A percentile compares a stretch with the other conserved stretches of the same genome.
Evolutionary conservation across 2,329 filamentous ascomycete genomes (phyloP).

Genomic region (Neonectria coccinea): DNA sequence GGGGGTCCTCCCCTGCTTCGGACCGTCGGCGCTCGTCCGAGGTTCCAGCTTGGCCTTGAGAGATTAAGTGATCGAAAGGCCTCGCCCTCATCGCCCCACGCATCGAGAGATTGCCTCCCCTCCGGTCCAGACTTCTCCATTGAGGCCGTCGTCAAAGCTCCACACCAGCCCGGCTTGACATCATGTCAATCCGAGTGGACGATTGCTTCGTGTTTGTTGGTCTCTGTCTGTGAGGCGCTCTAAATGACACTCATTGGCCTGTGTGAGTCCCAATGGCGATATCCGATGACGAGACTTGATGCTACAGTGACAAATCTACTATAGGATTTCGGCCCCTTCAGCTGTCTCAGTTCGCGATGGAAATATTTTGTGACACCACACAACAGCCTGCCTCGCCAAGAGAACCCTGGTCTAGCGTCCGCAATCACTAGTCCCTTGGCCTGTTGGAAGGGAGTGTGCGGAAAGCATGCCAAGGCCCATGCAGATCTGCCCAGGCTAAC

Average conservation of each 20-base stretch:
- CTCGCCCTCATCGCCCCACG: conserved; percentile 22
- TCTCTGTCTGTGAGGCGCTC: neutral
- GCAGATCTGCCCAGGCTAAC: conserved; percentile 34
- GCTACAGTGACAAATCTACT: conserved; percentile 35
- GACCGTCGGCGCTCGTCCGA: conserved; percentile 43
- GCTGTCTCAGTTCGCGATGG: conserved; percentile 7
- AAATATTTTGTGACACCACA: conserved; percentile 16
- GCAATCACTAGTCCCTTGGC: neutral
- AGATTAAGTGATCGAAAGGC: conserved; percentile 32
- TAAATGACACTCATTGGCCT: neutral
- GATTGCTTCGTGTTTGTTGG: neutral
- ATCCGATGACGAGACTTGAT: conserved; percentile 34
- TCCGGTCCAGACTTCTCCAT: conserved; percentile 11
- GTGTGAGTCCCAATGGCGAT: conserved; percentile 17
- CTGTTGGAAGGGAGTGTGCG: conserved; percentile 16
- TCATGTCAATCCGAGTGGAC: conserved; percentile 1
- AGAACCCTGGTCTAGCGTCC: conserved; percentile 18
- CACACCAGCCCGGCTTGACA: neutral
- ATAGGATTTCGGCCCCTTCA: conserved; percentile 10
- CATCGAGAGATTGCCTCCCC: conserved; percentile 10
- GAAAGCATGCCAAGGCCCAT: conserved; percentile 28
- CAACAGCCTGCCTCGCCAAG: conserved; percentile 30
- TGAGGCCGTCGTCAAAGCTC: conserved; percentile 15
- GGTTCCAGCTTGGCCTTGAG: conserved; percentile 34
- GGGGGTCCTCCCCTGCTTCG: conserved; percentile 31